phyloP scores from a whole-genome alignment of 2,329 filamentous ascomycete genomes.

The Ophiobolus disseminans region DNA sequence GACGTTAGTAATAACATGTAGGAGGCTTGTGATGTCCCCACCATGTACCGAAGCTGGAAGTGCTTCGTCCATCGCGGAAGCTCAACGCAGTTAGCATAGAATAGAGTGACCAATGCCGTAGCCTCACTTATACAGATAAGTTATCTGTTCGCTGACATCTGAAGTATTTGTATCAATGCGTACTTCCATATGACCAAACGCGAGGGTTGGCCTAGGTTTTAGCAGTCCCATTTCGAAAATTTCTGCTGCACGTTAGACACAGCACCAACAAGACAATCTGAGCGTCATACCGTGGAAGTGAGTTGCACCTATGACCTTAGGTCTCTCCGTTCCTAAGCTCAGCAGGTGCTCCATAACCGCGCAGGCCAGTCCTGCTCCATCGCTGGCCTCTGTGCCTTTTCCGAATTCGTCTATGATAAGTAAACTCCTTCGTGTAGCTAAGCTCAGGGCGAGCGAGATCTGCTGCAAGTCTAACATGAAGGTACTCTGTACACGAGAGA shows the following conservation, averaged over 20 bases:
- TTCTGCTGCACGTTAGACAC: constrained; percentile 59
- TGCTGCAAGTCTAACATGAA: constrained; percentile 89
- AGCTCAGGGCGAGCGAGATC: constrained; percentile 75
- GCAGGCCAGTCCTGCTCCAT: constrained; percentile 70
- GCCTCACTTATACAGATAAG: constrained; percentile 72
- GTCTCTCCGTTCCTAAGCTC: constrained; percentile 55
- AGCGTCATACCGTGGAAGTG: constrained; percentile 65
- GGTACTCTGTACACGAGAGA: constrained; percentile 68
- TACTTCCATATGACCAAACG: constrained; percentile 76
- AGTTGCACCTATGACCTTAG: constrained; percentile 68
- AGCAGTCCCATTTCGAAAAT: constrained; percentile 73
- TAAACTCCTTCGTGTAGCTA: constrained; percentile 77
- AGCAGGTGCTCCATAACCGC: constrained; percentile 67
- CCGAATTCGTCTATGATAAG: constrained; percentile 94
- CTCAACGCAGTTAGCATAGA: constrained; percentile 38
- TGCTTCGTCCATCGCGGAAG: constrained; percentile 69
- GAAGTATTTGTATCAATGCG: constrained; percentile 62
- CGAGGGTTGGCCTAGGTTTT: constrained; percentile 56
- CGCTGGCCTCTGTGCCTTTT: constrained; percentile 69
- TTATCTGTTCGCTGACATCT: constrained; percentile 67
- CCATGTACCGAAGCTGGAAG: constrained; percentile 81
- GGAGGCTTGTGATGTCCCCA: constrained; percentile 32
- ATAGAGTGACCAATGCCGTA: not conserved
- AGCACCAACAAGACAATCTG: constrained; percentile 42
- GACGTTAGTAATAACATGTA: constrained; percentile 1